phyloP scores from a whole-genome alignment of 2,329 filamentous ascomycete species.

The Chrysosporium keratinophilum region DNA sequence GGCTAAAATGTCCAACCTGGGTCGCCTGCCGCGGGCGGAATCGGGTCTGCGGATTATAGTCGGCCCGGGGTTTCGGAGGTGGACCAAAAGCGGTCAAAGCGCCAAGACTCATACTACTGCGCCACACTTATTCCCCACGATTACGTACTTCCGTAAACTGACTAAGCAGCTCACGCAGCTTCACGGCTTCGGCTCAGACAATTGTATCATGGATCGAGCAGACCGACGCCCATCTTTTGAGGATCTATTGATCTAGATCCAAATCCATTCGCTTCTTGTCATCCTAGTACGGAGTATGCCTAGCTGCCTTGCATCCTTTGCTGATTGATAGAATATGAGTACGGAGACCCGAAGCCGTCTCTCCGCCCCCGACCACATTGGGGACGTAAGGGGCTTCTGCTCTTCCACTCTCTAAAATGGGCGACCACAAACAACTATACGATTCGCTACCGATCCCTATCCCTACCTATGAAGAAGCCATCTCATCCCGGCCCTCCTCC shows the following conservation, averaged over 20 bases:
- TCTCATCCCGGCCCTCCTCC: slow-evolving; percentile 48
- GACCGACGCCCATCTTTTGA: neutral
- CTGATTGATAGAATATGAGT: slow-evolving; percentile 10
- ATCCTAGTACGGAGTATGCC: neutral
- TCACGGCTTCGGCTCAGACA: neutral
- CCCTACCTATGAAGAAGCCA: slow-evolving; percentile 74
- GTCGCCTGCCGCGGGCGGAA: too few species aligned
- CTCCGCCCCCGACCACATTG: slow-evolving; percentile 16
- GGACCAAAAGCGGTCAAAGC: too few species aligned
- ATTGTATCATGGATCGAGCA: neutral
- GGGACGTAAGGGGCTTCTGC: slow-evolving; percentile 10
- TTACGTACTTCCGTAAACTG: too few species aligned
- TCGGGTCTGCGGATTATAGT: too few species aligned
- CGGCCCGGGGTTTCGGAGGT: too few species aligned
- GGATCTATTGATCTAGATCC: neutral
- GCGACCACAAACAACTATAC: slow-evolving; percentile 48
- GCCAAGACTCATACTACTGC: too few species aligned
- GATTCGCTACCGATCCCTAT: slow-evolving; percentile 67
- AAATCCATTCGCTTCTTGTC: too few species aligned
- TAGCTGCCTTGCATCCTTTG: neutral
- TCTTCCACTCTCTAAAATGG: slow-evolving; percentile 26
- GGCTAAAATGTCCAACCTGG: too few species aligned
- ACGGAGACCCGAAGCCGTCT: slow-evolving; percentile 17
- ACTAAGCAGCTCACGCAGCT: neutral
- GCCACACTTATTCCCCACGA: too few species aligned